These are phyloP conservation scores for Coemansia sp. DNA, from an alignment of 192 early-diverging fungal genomes.

Conservation along the genomic window DNA sequence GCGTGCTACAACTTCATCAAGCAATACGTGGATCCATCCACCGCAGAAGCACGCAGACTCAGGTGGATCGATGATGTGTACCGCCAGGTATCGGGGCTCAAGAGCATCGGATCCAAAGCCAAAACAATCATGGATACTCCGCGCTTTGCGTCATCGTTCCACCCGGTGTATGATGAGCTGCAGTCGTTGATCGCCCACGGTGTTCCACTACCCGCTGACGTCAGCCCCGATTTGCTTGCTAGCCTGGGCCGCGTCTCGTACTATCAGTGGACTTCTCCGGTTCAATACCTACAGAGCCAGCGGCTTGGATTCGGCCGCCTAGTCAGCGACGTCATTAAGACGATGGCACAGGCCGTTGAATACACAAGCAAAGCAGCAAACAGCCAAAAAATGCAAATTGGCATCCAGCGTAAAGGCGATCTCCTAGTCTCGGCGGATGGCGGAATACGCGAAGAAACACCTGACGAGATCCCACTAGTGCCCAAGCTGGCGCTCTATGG, in stretches of 20 bases:
- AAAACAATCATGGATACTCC: constrained; percentile 13
- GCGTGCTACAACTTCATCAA: constrained; percentile 38
- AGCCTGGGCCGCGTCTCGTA: constrained; percentile 18
- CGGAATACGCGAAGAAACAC: constrained; percentile 13
- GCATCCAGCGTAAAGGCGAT: constrained; percentile 18
- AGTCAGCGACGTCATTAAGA: constrained; percentile 21
- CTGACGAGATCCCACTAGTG: constrained; percentile 15
- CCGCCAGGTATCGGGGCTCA: constrained; percentile 22
- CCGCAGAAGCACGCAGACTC: background rate
- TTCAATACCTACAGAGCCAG: constrained; percentile 12
- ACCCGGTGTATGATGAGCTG: constrained; percentile 44
- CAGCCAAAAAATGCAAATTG: background rate
- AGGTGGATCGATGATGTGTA: constrained; percentile 41
- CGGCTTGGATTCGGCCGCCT: constrained; percentile 41
- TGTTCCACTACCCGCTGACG: constrained; percentile 21
- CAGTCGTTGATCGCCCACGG: constrained; percentile 34
- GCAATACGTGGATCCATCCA: constrained; percentile 11
- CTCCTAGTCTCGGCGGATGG: constrained; percentile 17
- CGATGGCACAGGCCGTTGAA: constrained; percentile 28
- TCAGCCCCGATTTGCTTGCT: constrained; percentile 18
- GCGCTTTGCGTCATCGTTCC: constrained; percentile 29
- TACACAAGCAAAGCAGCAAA: background rate
- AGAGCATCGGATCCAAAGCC: constrained; percentile 23
- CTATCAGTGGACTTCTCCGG: constrained; percentile 31
- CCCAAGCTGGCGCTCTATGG: constrained; percentile 36